Base-by-base conservation (phyloP, 2,329 filamentous ascomycete species). In the Sporothrix schenckii region DNA sequence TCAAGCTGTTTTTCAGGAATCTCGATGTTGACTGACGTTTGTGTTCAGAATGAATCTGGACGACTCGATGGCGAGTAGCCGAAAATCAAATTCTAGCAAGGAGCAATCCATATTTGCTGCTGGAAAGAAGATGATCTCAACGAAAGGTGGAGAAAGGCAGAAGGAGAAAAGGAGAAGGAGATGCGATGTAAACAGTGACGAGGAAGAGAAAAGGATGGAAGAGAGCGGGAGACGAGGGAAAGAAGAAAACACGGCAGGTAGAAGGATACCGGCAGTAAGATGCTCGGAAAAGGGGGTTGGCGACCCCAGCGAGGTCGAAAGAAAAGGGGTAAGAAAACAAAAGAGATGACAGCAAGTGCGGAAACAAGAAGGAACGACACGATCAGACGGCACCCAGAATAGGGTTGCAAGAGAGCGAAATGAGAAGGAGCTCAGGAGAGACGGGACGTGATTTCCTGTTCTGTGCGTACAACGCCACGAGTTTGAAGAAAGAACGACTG, bases 61-160 rank as follows among this genome's bases (percentile, higher is more conserved):
- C 39, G 34, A 49, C 39, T 71, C 72, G 70, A 30, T 44, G 47
- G 71, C 69, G 72, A 72, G 70, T 71, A 60, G 61, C 47, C 71
- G 49, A 58, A 6, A 58, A 27, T 41, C 44, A 60, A n/a, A 63
- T 50, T 52, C 56, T 21, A 53, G 34, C 56, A 50, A 49, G 47
- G 19, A 39, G 47, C 41, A 61, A 50, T 41, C 21, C 58, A 63
- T 63, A 63, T 13, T 30, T 52, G 67, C 54, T 16, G n/a, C 56
- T 54, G 56, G 52, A 30, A 30, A 54, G 53, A 63, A 24, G 39
- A 47, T 47, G 58, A 63, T 27, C 19, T 7, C 13, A 19, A 44
- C 11, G 39, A 27, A 2, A n/a, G n/a, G 47, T 7, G 6, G 21
- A 19, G 9, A 19, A 21, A 21, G 13, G 11, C 19, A 24, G 13